phyloP scores from a whole-genome alignment of 1,284 basidiomycete genomes.

The Moesziomyces aphidis region DNA sequence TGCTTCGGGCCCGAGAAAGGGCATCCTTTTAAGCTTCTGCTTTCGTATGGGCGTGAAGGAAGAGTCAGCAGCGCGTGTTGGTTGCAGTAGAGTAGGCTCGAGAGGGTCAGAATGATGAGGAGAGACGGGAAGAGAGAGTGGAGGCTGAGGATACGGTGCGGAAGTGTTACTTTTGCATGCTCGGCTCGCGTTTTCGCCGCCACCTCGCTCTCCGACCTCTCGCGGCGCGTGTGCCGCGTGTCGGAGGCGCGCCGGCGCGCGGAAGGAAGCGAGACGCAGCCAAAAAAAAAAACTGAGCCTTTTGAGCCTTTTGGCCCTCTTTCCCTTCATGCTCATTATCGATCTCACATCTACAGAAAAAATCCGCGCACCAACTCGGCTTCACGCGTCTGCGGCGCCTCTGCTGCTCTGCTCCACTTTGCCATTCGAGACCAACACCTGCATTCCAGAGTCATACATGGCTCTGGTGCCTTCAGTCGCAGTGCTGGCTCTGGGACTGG shows the following conservation, averaged over 20 bases:
- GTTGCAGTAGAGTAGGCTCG: background rate
- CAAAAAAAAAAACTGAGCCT: slow-evolving; percentile 3
- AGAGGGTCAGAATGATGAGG: background rate
- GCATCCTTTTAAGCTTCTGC: slow-evolving; percentile 3
- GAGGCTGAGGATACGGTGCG: background rate
- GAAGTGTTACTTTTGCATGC: slow-evolving; percentile 37
- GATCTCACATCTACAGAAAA: no score
- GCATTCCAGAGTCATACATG: no score
- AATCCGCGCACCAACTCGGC: slow-evolving; percentile 2
- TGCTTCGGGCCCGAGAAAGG: slow-evolving; percentile 12
- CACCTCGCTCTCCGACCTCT: slow-evolving; percentile 6
- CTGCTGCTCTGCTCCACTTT: no score
- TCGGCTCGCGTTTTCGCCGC: slow-evolving; percentile 21
- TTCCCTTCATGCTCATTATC: no score
- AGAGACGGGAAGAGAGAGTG: slow-evolving; percentile 5
- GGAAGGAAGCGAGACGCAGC: background rate
- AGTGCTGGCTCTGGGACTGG: slow-evolving; percentile 36
- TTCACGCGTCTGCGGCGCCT: background rate
- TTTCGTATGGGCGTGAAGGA: no score
- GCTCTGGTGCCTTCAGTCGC: slow-evolving; percentile 8
- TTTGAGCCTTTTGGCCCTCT: background rate
- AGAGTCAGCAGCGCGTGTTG: no score
- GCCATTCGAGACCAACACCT: slow-evolving; percentile 11
- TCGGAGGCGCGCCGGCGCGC: no score
- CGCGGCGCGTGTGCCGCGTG: no score